Evolutionary conservation across 208 protist genomes (phyloP), one percentile per base, ranked within the genome.

Genomic region (Trichomonas tenax): DNA sequence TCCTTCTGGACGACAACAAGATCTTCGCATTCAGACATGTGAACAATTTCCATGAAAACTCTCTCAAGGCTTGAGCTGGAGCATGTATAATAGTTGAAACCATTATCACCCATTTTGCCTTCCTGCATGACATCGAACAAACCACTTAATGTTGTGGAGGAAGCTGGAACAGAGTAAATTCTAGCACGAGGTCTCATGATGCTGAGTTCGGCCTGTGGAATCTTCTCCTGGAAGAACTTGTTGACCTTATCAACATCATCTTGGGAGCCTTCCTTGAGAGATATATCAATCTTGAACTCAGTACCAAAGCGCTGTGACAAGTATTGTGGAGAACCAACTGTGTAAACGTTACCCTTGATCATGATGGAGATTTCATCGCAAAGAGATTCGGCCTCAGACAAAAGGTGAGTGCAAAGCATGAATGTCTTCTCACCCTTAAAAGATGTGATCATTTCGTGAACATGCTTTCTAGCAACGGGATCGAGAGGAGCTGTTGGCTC

Each of bases 21-120:
- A 41, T 89, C 34, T 46, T 89, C 40, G 36, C 40, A 44, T 48
- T 89, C 82, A 89, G 82, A 89, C 82, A 89, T 46, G 36, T 89
- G 82, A 44, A 89, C 82, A 46, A 89, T 89, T 48, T 89, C 82
- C 82, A 89, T 89, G 82, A 89, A 89, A 17, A 89, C 82, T 89
- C 82, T 89, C 41, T 89, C 82, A 3, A 89, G 17, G 17, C n/a
- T 44, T 17, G 82, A 89, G 17, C 34, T 45, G 3, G 82, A 89
- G 40, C 82, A 89, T 0, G 82, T 89, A 40, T 89, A 89, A 31
- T 89, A 89, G 14, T 26, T 17, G 41, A 89, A 89, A 10, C 82
- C 82, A 31, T 89, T 89, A 48, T 89, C 82, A 1, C 40, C 82
- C 2, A 48, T 17, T 31, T 44, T 46, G 3, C 82, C 82, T 21